Evolutionary conservation across 2,329 filamentous ascomycete species (phyloP).

Genomic region (Stagonosporopsis chrysanthemi): DNA sequence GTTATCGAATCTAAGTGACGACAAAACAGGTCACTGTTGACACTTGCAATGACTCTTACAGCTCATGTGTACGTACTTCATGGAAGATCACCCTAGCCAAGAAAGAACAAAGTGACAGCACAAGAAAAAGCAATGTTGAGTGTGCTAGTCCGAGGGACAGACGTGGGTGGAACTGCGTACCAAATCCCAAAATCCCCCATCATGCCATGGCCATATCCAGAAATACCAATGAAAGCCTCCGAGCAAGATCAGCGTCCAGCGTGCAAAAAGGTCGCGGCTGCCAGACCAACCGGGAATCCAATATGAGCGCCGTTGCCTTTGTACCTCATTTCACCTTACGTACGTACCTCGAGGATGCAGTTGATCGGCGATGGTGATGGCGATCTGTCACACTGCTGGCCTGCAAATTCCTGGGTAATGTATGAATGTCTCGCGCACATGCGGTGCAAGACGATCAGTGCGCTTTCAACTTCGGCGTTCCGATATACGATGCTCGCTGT

Average conservation of each 20-base stretch:
- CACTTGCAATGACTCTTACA: too few species aligned
- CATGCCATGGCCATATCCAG: conserved; percentile 2
- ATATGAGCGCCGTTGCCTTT: not conserved
- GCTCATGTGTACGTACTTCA: too few species aligned
- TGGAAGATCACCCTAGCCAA: not conserved
- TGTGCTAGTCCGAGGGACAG: not conserved
- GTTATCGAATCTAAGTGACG: too few species aligned
- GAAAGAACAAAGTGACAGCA: not conserved
- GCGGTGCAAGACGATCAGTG: conserved; percentile 4
- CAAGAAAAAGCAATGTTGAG: conserved; percentile 1
- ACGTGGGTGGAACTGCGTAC: conserved; percentile 3
- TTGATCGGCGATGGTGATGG: conserved; percentile 10
- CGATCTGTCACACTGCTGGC: not conserved
- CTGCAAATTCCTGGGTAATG: not conserved
- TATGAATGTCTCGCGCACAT: not conserved
- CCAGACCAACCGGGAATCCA: not conserved
- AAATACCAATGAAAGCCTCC: conserved; percentile 4
- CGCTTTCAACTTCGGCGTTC: not conserved
- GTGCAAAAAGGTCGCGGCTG: not conserved
- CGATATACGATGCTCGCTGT: not conserved
- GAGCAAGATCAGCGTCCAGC: not conserved
- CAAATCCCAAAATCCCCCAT: not conserved
- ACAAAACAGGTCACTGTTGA: not conserved
- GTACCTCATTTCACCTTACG: not conserved
- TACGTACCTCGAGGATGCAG: not conserved